Base-by-base conservation (phyloP, 108 stramenopile genomes). In the Cyclotella sp. region DNA sequence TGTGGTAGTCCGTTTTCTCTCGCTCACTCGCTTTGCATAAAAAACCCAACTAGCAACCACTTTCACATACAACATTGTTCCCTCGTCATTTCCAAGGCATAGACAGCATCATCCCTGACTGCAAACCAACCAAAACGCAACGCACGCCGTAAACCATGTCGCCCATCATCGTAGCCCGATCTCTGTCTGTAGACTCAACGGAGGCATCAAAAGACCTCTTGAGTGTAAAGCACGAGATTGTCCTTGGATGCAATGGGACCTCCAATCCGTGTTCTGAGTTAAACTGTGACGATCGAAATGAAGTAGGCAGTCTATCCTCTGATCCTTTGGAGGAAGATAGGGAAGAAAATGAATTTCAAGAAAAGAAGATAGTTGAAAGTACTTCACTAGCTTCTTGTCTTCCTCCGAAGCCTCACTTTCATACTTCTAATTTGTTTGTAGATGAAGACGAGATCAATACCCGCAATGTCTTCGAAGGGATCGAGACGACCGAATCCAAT, bases 381-480 rank as follows among this genome's bases (percentile, higher is more conserved):
- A 22, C 19, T 2, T 55, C 55, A 5, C 3, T 24, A 3, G 15
- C 47, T 3, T 16, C 47, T 3, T 49, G 18, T 49, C 3, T 30
- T 3, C 3, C 8, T 40, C 13, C 29, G 8, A 13, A 39, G 39
- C 61, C 39, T 8, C 29, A 16, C 3, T 1, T 13, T 1, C 30
- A 66, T 46, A 26, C 64, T 5, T 66, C 64, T 27, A 66, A 66
- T 46, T n/a, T 66, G 21, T 66, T 66, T 27, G 45, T 47, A n/a
- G 64, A 66, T 24, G 64, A 66, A 47, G 3, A 24, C 21, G 24
- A 15, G 22, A 59, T 8, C 27, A 18, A 8, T 4, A 13, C 13
- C 14, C 24, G 21, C 13, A 26, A 59, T 27, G 26, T 12, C 24
- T 59, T 8, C 1, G 55, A 55, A 12, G 1, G 24, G 24, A 12